A percentile compares a stretch with the other conserved stretches of the same genome.
phyloP scores from a whole-genome alignment of 2,329 filamentous ascomycete species.

The Phaeoacremonium minimum region DNA sequence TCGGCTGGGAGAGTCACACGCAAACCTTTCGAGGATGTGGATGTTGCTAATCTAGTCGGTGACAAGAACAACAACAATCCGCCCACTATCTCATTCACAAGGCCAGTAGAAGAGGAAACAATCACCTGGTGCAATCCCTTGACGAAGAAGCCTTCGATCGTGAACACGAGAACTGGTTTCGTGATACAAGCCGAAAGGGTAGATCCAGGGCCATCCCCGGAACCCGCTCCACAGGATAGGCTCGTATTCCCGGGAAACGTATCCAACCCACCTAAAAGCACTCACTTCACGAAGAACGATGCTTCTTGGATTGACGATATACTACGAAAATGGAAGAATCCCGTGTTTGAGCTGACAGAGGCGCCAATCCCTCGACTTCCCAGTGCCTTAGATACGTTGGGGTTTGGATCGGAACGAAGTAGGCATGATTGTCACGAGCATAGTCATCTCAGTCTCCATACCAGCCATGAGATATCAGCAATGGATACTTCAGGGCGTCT shows the following conservation, averaged over 20 bases:
- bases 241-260: too few species aligned
- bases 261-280: too few species aligned
- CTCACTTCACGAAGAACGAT: conserved; percentile 9
- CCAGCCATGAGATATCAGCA: conserved; percentile 12
- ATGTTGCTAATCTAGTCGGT: conserved; percentile 2
- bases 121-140: conserved; percentile 58
- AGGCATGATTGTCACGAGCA: conserved; percentile 4
- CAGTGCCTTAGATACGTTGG: conserved; percentile 21
- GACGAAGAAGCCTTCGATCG: conserved; percentile 43
- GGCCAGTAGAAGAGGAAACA: conserved; percentile 21
- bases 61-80: background rate
- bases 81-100: background rate
- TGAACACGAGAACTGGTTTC: conserved; percentile 56
- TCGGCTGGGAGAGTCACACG: conserved; percentile 35
- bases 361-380: conserved; percentile 36
- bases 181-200: conserved; percentile 20
- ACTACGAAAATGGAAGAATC: conserved; percentile 68
- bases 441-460: conserved; percentile 8
- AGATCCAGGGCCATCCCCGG: background rate
- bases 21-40: conserved; percentile 37
- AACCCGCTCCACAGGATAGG: too few species aligned
- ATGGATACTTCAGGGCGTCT: conserved; percentile 39
- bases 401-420: conserved; percentile 13
- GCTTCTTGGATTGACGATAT: conserved; percentile 61
- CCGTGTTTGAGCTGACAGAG: conserved; percentile 58